These are phyloP conservation scores for Cenococcum geophilum DNA, from an alignment of 495 filamentous ascomycete genomes.

Conservation along the genomic window DNA sequence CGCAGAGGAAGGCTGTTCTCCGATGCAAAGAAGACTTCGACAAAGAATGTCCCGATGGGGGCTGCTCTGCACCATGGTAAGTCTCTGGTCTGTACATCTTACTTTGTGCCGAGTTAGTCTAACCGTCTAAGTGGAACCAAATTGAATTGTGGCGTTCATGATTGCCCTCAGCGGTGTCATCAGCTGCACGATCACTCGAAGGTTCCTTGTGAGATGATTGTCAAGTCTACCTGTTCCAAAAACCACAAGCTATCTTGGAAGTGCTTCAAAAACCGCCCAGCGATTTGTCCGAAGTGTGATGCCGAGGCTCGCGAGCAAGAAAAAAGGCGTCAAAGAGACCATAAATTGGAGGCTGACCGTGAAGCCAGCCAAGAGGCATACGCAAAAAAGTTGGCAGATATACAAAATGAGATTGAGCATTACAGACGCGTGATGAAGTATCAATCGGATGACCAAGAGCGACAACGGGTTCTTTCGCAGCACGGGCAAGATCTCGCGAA, in stretches of 20 bases:
- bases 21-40: conserved; percentile 52
- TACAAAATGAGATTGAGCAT: conserved; percentile 54
- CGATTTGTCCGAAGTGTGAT: conserved; percentile 47
- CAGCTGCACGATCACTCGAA: conserved; percentile 61
- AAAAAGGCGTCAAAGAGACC: conserved; percentile 45
- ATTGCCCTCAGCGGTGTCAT: conserved; percentile 59
- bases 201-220: conserved; percentile 48
- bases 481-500: conserved; percentile 38
- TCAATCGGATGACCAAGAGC: conserved; percentile 41
- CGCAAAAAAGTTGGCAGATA: conserved; percentile 44
- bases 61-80: conserved; percentile 63
- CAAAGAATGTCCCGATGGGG: conserved; percentile 60
- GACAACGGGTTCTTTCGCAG: conserved; percentile 45
- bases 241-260: conserved; percentile 44
- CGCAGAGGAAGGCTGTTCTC: conserved; percentile 45
- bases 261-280: conserved; percentile 36
- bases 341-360: conserved; percentile 50
- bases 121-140: conserved; percentile 52
- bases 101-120: too few relatives aligned
- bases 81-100: too few relatives aligned
- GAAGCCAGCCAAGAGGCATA: conserved; percentile 49
- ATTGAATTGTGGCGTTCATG: conserved; percentile 57
- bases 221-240: conserved; percentile 47
- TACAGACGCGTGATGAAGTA: conserved; percentile 48
- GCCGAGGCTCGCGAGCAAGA: conserved; percentile 45